Evolutionary conservation across 345 rosid genomes (phyloP).

Genomic region (Triadica sebifera): DNA sequence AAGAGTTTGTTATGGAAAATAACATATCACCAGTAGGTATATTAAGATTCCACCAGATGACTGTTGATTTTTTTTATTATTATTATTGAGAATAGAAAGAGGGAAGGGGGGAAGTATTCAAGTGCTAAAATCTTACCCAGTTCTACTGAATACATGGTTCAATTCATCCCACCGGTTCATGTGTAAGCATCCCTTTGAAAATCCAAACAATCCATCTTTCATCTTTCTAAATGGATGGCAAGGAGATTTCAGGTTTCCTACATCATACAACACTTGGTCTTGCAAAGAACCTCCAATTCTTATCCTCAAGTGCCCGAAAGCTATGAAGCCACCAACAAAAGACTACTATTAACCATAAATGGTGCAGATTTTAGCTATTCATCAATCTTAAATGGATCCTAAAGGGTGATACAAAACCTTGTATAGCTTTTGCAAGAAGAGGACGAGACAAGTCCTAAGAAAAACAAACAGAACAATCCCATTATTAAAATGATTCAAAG

Average conservation of each 20-base stretch:
- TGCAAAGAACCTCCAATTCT: conserved; percentile 96
- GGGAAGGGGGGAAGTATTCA: not conserved
- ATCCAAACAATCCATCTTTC: conserved; percentile 71
- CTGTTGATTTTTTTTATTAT: not conserved
- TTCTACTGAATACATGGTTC: conserved; percentile 50
- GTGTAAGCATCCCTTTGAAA: conserved; percentile 87
- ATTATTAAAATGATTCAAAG: conserved; percentile 4
- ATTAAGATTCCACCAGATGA: not conserved
- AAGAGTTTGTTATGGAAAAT: not conserved
- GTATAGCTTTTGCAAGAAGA: conserved; percentile 66
- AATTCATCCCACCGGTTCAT: conserved; percentile 94
- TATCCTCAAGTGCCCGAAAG: conserved; percentile 76
- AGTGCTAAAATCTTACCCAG: conserved; percentile 54
- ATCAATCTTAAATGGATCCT: conserved; percentile 8
- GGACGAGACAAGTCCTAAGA: conserved; percentile 84
- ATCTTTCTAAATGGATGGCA: conserved; percentile 70
- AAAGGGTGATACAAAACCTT: conserved; percentile 47
- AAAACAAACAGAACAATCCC: conserved; percentile 10
- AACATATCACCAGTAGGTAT: not conserved
- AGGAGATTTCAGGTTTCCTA: conserved; percentile 54
- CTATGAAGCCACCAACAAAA: conserved; percentile 36
- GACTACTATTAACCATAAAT: not conserved
- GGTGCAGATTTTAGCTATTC: not conserved
- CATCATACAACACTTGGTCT: conserved; percentile 81
- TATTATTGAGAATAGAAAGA: not conserved